Conservation (phyloP, 495 filamentous ascomycete genomes). For the Baudoinia panamericana region DNA sequence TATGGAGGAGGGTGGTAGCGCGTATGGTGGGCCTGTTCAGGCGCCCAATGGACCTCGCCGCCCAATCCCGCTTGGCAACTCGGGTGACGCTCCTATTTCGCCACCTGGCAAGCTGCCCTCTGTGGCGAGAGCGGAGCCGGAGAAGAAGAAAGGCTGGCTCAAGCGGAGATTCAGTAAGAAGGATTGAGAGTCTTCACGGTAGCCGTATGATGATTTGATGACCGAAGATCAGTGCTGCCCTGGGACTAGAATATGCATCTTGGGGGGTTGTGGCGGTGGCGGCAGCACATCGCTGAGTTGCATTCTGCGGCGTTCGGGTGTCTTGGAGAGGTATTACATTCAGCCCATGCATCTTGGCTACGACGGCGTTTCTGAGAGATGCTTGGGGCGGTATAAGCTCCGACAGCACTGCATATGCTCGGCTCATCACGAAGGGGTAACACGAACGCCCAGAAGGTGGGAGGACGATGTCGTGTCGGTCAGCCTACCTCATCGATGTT, state of each 20-base stretch:
- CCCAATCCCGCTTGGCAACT: conserved; percentile 27
- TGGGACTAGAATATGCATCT: too few relatives aligned
- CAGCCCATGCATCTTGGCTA: too few relatives aligned
- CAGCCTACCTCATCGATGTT: too few relatives aligned
- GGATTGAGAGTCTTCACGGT: conserved; percentile 29
- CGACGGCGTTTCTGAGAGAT: background rate
- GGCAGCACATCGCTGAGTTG: background rate
- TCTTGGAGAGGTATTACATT: too few relatives aligned
- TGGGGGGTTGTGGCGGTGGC: too few relatives aligned
- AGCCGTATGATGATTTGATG: too few relatives aligned
- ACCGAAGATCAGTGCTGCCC: too few relatives aligned
- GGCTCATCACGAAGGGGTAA: too few relatives aligned
- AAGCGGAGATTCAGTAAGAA: conserved; percentile 63
- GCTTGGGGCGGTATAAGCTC: too few relatives aligned
- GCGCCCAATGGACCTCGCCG: conserved; percentile 18
- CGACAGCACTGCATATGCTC: too few relatives aligned
- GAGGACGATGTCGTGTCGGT: too few relatives aligned
- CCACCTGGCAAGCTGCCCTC: conserved; percentile 4
- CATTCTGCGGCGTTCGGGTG: background rate
- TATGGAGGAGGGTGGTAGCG: conserved; percentile 26
- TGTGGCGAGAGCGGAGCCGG: conserved; percentile 25
- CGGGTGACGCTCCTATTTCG: background rate
- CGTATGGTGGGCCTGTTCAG: conserved; percentile 7
- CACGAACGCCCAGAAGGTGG: too few relatives aligned
- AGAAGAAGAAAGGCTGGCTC: conserved; percentile 85